phyloP scores from a whole-genome alignment of 2,329 filamentous ascomycete species.

The Aspergillus fumigatiaffinis region DNA sequence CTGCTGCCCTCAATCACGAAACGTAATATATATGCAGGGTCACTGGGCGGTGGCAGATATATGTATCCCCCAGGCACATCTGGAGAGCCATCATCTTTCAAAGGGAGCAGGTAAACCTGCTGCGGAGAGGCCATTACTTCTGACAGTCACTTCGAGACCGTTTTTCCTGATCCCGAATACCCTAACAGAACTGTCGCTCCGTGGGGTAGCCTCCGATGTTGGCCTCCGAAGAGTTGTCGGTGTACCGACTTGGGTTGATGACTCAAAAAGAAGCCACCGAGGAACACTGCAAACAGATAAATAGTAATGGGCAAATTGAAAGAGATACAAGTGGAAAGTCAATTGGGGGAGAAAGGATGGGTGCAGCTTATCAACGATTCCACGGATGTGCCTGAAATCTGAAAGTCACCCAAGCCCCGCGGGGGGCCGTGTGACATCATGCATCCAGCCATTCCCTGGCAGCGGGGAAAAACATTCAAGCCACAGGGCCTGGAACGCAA shows the following conservation, averaged over 20 bases:
- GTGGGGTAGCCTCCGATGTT: not conserved
- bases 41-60: slow-evolving; percentile 74
- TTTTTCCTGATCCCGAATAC: too few relatives aligned
- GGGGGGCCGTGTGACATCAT: slow-evolving; percentile 18
- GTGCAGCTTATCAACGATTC: not conserved
- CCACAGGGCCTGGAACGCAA: not conserved
- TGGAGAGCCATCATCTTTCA: slow-evolving; percentile 90
- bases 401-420: slow-evolving; percentile 13
- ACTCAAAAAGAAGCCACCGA: not conserved
- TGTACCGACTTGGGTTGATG: not conserved
- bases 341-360: not conserved
- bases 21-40: slow-evolving; percentile 71
- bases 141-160: not conserved
- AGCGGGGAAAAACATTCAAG: not conserved
- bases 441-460: not conserved
- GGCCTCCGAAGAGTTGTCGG: not conserved
- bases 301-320: not conserved
- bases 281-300: not conserved
- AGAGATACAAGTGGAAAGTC: not conserved
- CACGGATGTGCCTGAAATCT: slow-evolving; percentile 12
- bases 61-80: slow-evolving; percentile 87
- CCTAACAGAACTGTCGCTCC: not conserved
- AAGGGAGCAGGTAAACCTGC: slow-evolving; percentile 78
- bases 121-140: slow-evolving; percentile 30
- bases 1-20: slow-evolving; percentile 93